Evolutionary conservation across 306 rosid genomes (phyloP).

Genomic region (Acmispon strigosus): DNA sequence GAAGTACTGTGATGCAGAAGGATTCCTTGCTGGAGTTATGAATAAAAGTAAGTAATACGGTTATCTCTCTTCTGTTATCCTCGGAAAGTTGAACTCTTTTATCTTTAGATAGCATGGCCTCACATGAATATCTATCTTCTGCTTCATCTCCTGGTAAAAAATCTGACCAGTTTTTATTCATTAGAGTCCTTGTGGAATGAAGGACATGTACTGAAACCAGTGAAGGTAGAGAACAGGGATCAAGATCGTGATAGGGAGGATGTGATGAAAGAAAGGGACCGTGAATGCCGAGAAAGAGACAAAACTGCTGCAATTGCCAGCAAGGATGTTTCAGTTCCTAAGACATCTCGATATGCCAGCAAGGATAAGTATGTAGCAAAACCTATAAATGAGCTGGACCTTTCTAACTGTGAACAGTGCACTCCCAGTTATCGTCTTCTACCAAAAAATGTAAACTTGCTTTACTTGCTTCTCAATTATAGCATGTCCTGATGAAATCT

Average conservation of each 20-base stretch:
- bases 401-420: conserved; percentile 91
- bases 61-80: conserved; percentile 20
- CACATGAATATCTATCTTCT: conserved; percentile 8
- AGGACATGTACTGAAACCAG: conserved; percentile 55
- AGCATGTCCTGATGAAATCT: conserved; percentile 5
- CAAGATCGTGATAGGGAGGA: conserved; percentile 67
- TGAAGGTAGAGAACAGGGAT: conserved; percentile 76
- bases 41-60: conserved; percentile 70
- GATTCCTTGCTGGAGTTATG: conserved; percentile 97
- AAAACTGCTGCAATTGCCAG: conserved; percentile 38
- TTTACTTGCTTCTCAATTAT: background rate
- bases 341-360: conserved; percentile 52
- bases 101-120: conserved; percentile 5
- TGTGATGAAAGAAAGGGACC: conserved; percentile 69
- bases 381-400: conserved; percentile 95
- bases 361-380: conserved; percentile 84
- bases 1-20: conserved; percentile 63
- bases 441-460: conserved; percentile 67
- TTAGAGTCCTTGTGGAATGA: conserved; percentile 53
- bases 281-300: conserved; percentile 72
- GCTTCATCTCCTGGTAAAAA: conserved; percentile 7
- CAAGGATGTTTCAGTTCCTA: conserved; percentile 70
- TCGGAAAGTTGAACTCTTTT: conserved; percentile 3
- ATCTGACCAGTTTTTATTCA: conserved; percentile 22
- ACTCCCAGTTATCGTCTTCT: conserved; percentile 95